Evolutionary conservation across 2,329 filamentous ascomycete species (phyloP).

Genomic region (Dendryphion nanum): DNA sequence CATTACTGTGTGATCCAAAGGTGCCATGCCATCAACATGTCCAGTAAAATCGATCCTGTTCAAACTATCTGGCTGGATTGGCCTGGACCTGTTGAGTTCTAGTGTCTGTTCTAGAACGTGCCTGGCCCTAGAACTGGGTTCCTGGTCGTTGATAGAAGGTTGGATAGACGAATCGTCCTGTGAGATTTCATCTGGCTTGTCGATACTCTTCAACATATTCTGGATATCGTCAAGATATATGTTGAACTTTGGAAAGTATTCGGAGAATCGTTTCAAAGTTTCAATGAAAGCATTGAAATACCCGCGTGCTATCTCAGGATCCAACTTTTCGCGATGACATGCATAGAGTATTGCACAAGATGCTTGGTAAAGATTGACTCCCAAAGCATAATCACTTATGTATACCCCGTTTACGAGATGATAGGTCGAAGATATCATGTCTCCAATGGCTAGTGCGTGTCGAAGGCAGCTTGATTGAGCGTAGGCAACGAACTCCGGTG

Average conservation of each 20-base stretch:
- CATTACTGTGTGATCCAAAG: not conserved
- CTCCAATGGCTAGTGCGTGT: constrained; percentile 9
- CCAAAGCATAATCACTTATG: too few species aligned
- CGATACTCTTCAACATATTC: constrained; percentile 12
- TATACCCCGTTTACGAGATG: constrained; percentile 2
- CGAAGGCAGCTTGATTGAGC: constrained; percentile 9
- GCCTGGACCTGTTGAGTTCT: not conserved
- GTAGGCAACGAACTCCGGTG: constrained; percentile 8
- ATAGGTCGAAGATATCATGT: constrained; percentile 7
- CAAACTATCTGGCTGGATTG: not conserved
- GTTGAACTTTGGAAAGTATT: constrained; percentile 6
- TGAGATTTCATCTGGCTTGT: constrained; percentile 2
- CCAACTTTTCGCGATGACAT: constrained; percentile 11
- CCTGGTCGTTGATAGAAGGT: not conserved
- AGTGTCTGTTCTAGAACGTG: not conserved
- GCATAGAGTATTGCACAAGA: constrained; percentile 14
- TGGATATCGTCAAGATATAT: constrained; percentile 11
- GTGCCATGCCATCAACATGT: not conserved
- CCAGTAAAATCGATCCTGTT: not conserved
- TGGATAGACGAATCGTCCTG: too few species aligned
- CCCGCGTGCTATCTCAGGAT: constrained; percentile 4
- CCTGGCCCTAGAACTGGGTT: not conserved
- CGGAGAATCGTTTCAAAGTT: constrained; percentile 1
- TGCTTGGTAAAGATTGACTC: constrained; percentile 11
- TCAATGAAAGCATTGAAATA: constrained; percentile 10